Conservation (phyloP, 2,329 filamentous ascomycete species). For the Westerdykella sp. region DNA sequence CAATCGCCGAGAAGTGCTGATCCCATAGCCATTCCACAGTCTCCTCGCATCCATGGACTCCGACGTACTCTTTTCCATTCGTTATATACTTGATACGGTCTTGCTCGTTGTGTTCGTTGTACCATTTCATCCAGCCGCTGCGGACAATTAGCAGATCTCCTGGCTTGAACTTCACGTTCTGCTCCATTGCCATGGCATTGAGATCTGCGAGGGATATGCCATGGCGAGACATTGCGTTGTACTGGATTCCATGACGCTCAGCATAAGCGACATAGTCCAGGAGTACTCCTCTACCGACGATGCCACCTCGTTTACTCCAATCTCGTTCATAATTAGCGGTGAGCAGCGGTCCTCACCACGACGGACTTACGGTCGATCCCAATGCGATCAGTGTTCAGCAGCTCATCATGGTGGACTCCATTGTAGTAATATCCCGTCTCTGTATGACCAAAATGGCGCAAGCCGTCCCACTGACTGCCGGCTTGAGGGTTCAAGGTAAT, state of each 20-base stretch:
- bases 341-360: too few relatives aligned
- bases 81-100: conserved; percentile 1
- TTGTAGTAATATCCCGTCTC: too few relatives aligned
- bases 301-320: background rate
- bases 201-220: conserved; percentile 1
- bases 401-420: too few relatives aligned
- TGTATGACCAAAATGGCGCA: too few relatives aligned
- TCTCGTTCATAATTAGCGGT: conserved; percentile 3
- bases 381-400: too few relatives aligned
- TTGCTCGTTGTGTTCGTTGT: background rate
- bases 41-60: background rate
- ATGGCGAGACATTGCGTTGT: conserved; percentile 2
- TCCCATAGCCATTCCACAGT: conserved; percentile 11
- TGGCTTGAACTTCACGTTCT: conserved; percentile 1
- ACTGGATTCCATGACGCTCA: conserved; percentile 1
- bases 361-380: too few relatives aligned
- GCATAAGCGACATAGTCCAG: conserved; percentile 1
- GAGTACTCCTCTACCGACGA: background rate
- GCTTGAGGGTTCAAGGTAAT: too few relatives aligned
- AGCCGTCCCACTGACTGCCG: too few relatives aligned
- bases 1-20: conserved; percentile 27
- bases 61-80: background rate
- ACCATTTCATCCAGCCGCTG: conserved; percentile 3
- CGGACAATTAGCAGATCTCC: conserved; percentile 3
- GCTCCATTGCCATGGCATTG: conserved; percentile 1